A percentile compares a stretch with the other conserved stretches of the same genome.
Conservation (phyloP, 352 stramenopile species). For the Aphanomyces invadans region DNA sequence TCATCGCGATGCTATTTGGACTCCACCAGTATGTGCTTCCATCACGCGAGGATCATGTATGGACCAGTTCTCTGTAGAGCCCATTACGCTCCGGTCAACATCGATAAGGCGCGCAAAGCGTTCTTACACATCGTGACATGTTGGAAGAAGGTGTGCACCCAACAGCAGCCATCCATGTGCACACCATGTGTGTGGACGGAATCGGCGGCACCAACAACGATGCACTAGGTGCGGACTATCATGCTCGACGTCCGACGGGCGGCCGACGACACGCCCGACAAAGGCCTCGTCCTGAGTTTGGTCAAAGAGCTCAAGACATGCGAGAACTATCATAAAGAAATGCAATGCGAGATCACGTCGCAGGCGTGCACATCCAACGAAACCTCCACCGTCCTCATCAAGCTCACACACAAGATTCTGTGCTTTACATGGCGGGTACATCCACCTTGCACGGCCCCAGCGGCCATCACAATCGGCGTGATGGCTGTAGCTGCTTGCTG, state of each 20-base stretch:
- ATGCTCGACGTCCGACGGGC: slow-evolving; percentile 58
- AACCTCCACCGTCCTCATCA: slow-evolving; percentile 46
- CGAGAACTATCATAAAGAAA: slow-evolving; percentile 67
- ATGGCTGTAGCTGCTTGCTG: slow-evolving; percentile 37
- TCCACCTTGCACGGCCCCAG: slow-evolving; percentile 37
- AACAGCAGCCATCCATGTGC: too few species aligned
- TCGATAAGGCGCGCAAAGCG: slow-evolving; percentile 50
- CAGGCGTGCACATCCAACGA: slow-evolving; percentile 72
- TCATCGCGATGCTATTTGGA: slow-evolving; percentile 72
- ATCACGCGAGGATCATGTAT: background rate
- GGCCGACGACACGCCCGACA: slow-evolving; percentile 57
- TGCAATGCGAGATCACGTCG: slow-evolving; percentile 50
- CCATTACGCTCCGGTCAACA: slow-evolving; percentile 43
- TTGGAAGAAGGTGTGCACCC: slow-evolving; percentile 54
- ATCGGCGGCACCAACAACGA: too few species aligned
- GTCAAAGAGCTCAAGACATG: slow-evolving; percentile 78
- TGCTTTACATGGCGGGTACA: slow-evolving; percentile 45
- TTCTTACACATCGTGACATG: slow-evolving; percentile 64
- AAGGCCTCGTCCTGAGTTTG: slow-evolving; percentile 56
- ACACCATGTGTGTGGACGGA: too few species aligned
- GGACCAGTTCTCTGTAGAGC: slow-evolving; percentile 31
- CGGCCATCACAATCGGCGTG: slow-evolving; percentile 30
- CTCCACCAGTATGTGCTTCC: slow-evolving; percentile 40
- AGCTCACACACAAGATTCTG: slow-evolving; percentile 62
- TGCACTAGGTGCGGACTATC: slow-evolving; percentile 51